Conservation (phyloP, 805 yeast species). For the Saccharomycopsis fermentans region DNA sequence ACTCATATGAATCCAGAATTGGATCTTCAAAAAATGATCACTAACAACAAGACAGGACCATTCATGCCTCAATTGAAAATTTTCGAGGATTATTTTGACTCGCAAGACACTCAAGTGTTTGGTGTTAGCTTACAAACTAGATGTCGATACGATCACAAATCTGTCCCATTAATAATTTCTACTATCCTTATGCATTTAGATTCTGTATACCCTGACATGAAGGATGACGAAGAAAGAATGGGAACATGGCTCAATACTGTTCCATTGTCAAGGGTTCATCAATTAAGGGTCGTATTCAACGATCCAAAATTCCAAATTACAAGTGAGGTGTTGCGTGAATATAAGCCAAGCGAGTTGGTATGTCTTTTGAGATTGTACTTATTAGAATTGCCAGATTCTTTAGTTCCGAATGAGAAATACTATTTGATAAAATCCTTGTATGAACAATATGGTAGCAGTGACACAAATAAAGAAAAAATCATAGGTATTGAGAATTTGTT, state of each 20-base stretch:
- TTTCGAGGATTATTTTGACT: constrained; percentile 72
- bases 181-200: constrained; percentile 60
- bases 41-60: constrained; percentile 61
- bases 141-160: constrained; percentile 59
- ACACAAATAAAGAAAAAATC: constrained; percentile 31
- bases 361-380: constrained; percentile 63
- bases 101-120: constrained; percentile 55
- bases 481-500: constrained; percentile 58
- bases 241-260: constrained; percentile 62
- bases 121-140: constrained; percentile 70
- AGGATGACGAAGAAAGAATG: constrained; percentile 57
- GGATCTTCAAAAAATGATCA: constrained; percentile 58
- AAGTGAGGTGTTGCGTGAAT: constrained; percentile 27
- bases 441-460: constrained; percentile 33
- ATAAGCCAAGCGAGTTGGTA: constrained; percentile 50
- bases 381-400: constrained; percentile 70
- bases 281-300: constrained; percentile 45
- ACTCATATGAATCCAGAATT: constrained; percentile 61
- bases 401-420: constrained; percentile 53
- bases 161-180: constrained; percentile 61
- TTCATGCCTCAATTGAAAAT: constrained; percentile 63
- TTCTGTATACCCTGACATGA: constrained; percentile 55
- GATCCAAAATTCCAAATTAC: constrained; percentile 22
- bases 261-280: constrained; percentile 49
- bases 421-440: constrained; percentile 64